Percentiles rank a stretch among this genome's conserved stretches.
phyloP scores from a whole-genome alignment of 202 grass and related monocot species.

The Eragrostis tef region DNA sequence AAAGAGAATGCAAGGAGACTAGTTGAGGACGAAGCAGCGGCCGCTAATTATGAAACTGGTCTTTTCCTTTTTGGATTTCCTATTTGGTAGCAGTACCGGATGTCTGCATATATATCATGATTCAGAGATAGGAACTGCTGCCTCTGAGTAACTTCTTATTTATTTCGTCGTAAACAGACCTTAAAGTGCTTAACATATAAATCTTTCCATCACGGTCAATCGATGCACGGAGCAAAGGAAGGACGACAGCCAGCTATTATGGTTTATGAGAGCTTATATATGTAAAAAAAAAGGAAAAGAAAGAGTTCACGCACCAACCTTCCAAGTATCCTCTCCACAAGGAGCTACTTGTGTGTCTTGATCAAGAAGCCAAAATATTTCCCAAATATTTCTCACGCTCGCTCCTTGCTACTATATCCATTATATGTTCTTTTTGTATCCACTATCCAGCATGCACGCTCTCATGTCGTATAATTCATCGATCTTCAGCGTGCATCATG shows the following conservation, averaged over 20 bases:
- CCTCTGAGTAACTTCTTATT: background rate
- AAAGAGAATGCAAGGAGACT: background rate
- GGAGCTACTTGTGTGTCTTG: too few species aligned
- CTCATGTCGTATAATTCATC: background rate
- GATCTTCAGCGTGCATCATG: background rate
- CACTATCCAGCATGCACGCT: background rate
- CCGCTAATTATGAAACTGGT: too few species aligned
- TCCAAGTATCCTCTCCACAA: too few species aligned
- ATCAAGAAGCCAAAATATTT: too few species aligned
- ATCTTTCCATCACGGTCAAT: background rate
- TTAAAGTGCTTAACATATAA: background rate
- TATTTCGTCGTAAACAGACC: background rate
- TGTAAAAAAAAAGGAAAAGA: too few species aligned
- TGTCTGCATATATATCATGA: background rate
- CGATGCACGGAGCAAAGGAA: background rate
- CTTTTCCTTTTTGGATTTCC: conserved; percentile 17
- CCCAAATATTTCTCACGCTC: too few species aligned
- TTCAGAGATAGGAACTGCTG: background rate
- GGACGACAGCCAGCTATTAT: background rate
- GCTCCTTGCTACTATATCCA: too few species aligned
- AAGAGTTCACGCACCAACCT: too few species aligned
- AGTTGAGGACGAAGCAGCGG: background rate
- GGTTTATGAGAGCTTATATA: conserved; percentile 35
- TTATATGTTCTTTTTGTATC: too few species aligned
- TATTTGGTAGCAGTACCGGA: background rate